phyloP scores from a whole-genome alignment of 2,329 filamentous ascomycete genomes.

The Cladorrhinum sp. region DNA sequence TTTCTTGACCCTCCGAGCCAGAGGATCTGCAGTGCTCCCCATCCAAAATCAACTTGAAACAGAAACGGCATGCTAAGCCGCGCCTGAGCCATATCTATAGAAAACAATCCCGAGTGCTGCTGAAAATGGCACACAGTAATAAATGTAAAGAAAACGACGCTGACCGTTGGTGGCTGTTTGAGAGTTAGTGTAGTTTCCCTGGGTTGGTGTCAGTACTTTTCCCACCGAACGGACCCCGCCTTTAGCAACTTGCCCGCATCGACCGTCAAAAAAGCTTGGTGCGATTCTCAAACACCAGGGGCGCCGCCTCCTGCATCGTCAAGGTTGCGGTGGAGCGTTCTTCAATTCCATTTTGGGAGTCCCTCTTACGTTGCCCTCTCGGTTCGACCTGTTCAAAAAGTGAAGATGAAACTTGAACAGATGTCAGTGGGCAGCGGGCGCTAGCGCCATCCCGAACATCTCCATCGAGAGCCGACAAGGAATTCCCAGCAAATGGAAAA shows the following conservation, averaged over 20 bases:
- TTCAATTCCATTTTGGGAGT: slow-evolving; percentile 1
- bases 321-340: neutral
- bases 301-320: slow-evolving; percentile 8
- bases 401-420: neutral
- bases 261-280: slow-evolving; percentile 8
- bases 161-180: slow-evolving; percentile 1
- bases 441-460: neutral
- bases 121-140: neutral
- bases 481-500: neutral
- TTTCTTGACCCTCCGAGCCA: neutral
- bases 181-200: too few species aligned
- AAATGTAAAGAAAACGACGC: neutral
- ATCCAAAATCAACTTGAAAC: slow-evolving; percentile 1
- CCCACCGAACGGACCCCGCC: neutral
- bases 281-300: slow-evolving; percentile 10
- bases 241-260: neutral
- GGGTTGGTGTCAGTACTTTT: neutral
- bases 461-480: neutral
- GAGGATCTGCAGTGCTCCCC: neutral
- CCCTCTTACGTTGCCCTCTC: slow-evolving; percentile 3
- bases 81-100: neutral
- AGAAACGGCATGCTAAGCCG: neutral
- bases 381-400: neutral
- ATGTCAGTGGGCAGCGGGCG: neutral
- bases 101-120: neutral